Evolutionary conservation across 1,284 basidiomycete species (phyloP).

Genomic region (Paramarasmius palmivorus): DNA sequence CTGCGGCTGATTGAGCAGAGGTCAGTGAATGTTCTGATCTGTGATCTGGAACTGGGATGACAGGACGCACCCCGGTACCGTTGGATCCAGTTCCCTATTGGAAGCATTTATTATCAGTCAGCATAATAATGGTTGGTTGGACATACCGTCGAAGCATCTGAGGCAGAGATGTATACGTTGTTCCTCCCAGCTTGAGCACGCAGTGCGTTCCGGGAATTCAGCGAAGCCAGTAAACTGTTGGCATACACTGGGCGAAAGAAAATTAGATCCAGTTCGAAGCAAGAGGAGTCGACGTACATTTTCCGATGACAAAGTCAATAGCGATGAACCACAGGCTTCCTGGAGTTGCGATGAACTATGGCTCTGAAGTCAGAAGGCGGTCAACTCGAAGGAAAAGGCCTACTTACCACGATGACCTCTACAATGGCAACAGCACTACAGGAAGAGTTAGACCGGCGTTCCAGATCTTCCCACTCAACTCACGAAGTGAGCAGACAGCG

Average conservation of each 20-base stretch:
- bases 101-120: too few relatives aligned
- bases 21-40: neutral
- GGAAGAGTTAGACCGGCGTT: neutral
- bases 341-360: conserved; percentile 32
- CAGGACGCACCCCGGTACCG: neutral
- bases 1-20: neutral
- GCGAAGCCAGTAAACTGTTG: conserved; percentile 37
- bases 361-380: neutral
- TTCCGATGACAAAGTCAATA: conserved; percentile 40
- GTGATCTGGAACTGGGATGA: neutral
- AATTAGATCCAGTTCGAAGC: neutral
- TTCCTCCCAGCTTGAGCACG: conserved; percentile 2
- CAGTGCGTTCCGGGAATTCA: conserved; percentile 32
- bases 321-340: conserved; percentile 37
- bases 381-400: neutral
- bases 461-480: conserved; percentile 7
- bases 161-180: neutral
- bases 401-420: conserved; percentile 36
- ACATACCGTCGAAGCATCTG: neutral
- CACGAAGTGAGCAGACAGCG: conserved; percentile 40
- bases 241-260: conserved; percentile 32
- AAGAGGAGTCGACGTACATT: conserved; percentile 26
- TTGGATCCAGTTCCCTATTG: neutral
- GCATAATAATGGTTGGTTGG: neutral
- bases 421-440: conserved; percentile 32